Percentiles rank a stretch among this genome's conserved stretches.
Evolutionary conservation across 495 filamentous ascomycete genomes (phyloP).

Genomic region (Paragyromitra xinjiangensis): DNA sequence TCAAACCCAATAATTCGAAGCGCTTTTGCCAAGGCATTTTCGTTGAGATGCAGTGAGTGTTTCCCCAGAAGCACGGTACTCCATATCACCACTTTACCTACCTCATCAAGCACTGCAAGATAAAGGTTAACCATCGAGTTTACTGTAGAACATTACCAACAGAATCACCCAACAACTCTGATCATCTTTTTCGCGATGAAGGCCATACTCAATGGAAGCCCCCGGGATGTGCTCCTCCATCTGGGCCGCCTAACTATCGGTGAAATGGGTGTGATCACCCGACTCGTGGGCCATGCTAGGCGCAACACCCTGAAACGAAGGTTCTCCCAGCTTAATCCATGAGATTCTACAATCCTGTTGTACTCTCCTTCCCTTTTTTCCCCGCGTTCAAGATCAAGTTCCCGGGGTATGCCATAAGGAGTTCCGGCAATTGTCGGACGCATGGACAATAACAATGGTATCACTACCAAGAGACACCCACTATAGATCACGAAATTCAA

Average conservation of each 20-base stretch:
- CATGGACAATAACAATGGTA: background rate
- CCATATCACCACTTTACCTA: background rate
- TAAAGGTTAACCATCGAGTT: background rate
- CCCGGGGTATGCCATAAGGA: background rate
- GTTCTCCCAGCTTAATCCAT: constrained; percentile 17
- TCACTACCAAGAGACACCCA: background rate
- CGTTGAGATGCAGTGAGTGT: background rate
- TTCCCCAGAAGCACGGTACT: background rate
- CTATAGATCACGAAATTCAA: no score
- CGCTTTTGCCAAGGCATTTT: background rate
- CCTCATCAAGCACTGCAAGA: constrained; percentile 6
- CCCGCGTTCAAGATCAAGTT: background rate
- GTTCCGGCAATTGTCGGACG: background rate
- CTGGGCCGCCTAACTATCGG: background rate
- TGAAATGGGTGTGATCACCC: constrained; percentile 16
- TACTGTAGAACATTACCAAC: background rate
- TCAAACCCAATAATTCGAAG: background rate
- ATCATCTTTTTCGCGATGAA: background rate
- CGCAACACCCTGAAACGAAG: constrained; percentile 11
- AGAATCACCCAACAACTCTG: background rate
- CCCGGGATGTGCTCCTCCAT: constrained; percentile 1
- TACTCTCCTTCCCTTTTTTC: background rate
- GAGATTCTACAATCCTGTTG: background rate
- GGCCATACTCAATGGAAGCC: background rate
- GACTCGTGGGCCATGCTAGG: background rate